These are phyloP conservation scores for Clarireedia hainanense DNA, from an alignment of 2,329 filamentous ascomycete species.

Conservation along the genomic window DNA sequence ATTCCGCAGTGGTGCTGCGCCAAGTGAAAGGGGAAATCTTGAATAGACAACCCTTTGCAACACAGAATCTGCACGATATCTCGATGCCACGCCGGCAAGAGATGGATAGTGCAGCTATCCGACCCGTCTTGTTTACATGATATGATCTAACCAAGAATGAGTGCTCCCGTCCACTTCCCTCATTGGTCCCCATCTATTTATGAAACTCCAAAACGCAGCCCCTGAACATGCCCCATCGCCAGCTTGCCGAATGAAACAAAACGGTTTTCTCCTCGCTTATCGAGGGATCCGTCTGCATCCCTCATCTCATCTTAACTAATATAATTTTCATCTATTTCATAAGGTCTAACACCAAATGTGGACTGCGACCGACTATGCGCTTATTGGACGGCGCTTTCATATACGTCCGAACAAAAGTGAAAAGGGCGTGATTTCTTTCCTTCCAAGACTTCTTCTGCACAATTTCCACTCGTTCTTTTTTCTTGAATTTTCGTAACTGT, in stretches of 20 bases:
- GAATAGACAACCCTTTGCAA: too few species aligned
- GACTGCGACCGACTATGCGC: not conserved
- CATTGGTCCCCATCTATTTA: not conserved
- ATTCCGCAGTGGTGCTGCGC: too few species aligned
- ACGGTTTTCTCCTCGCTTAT: constrained; percentile 1
- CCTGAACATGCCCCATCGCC: not conserved
- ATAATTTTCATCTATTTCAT: constrained; percentile 3
- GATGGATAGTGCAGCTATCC: too few species aligned
- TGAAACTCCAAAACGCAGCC: not conserved
- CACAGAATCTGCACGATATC: too few species aligned
- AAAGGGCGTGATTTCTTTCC: not conserved
- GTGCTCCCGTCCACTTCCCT: too few species aligned
- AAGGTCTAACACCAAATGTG: not conserved
- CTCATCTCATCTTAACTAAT: constrained; percentile 6
- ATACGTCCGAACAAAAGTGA: not conserved
- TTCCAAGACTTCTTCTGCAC: not conserved
- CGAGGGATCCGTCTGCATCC: not conserved
- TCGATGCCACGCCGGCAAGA: too few species aligned
- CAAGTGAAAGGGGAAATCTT: too few species aligned
- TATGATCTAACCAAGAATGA: too few species aligned
- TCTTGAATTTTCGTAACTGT: not conserved
- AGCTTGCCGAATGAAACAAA: not conserved
- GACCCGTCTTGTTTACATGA: too few species aligned
- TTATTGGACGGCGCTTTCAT: not conserved
- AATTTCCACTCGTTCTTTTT: not conserved